Evolutionary conservation across 306 rosid genomes (phyloP).

Genomic region (Arachis hypogaea): DNA sequence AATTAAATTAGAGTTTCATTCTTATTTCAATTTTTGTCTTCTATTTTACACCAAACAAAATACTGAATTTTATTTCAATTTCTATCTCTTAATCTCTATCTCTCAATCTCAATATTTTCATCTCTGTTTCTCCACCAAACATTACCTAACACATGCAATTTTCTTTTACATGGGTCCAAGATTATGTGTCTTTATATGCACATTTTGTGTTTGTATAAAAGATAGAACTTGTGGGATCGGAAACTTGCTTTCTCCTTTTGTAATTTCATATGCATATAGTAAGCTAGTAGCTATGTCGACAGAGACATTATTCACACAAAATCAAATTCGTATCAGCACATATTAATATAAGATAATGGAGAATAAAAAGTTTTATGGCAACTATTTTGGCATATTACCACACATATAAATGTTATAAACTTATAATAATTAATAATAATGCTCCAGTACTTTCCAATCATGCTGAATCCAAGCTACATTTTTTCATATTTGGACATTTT

Average conservation of each 20-base stretch:
- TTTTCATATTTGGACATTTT: background rate
- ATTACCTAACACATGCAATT: background rate
- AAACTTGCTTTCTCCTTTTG: background rate
- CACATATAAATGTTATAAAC: background rate
- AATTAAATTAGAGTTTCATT: no score
- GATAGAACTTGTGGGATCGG: background rate
- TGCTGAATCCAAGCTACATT: background rate
- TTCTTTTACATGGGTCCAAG: conserved; percentile 21
- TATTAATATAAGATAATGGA: background rate
- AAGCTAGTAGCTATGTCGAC: background rate
- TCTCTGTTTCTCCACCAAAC: no score
- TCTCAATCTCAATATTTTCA: no score
- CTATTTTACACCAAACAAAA: no score
- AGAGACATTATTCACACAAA: background rate
- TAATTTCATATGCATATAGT: conserved; percentile 10
- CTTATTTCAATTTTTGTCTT: no score
- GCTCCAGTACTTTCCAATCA: background rate
- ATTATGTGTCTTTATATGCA: conserved; percentile 20
- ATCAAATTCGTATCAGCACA: background rate
- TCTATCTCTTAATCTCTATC: no score
- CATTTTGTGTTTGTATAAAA: background rate
- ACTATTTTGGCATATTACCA: background rate
- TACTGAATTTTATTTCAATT: no score
- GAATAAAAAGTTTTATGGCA: background rate
- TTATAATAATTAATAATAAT: background rate